Evolutionary conservation across 257 asterid species (phyloP).

Genomic region (Penstemon davidsonii): DNA sequence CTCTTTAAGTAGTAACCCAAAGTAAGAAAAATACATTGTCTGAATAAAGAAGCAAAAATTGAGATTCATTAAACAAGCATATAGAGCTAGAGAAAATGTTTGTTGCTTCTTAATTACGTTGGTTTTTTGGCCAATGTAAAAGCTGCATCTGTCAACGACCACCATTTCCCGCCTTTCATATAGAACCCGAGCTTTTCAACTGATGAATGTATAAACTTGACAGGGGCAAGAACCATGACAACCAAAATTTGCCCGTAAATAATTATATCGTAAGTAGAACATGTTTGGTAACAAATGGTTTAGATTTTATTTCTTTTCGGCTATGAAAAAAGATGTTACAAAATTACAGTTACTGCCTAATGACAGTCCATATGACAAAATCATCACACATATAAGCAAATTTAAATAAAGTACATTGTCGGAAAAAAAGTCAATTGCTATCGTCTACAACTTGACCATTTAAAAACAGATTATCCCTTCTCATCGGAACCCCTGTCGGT

Average conservation of each 20-base stretch:
- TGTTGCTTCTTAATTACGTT: too few species aligned
- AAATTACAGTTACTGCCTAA: slow-evolving; percentile 34
- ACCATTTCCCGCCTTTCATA: too few species aligned
- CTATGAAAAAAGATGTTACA: slow-evolving; percentile 30
- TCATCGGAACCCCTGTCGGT: slow-evolving; percentile 50
- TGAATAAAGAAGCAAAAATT: too few species aligned
- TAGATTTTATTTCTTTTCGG: slow-evolving; percentile 27
- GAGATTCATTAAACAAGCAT: too few species aligned
- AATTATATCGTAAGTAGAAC: slow-evolving; percentile 7
- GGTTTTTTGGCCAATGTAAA: too few species aligned
- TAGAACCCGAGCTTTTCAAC: too few species aligned
- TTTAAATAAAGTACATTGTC: slow-evolving; percentile 11
- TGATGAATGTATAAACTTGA: too few species aligned
- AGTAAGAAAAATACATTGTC: too few species aligned
- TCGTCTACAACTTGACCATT: slow-evolving; percentile 64
- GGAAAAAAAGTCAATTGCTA: slow-evolving; percentile 40
- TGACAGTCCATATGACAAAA: slow-evolving; percentile 17
- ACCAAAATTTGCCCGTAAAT: too few species aligned
- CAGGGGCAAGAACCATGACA: background rate
- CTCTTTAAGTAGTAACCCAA: too few species aligned
- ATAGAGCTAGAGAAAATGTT: too few species aligned
- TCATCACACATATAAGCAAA: background rate
- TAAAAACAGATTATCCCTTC: slow-evolving; percentile 61
- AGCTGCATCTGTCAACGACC: too few species aligned
- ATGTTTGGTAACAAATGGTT: slow-evolving; percentile 25